Base-by-base conservation (phyloP, 768 basidiomycete species). In the Russula emetica region DNA sequence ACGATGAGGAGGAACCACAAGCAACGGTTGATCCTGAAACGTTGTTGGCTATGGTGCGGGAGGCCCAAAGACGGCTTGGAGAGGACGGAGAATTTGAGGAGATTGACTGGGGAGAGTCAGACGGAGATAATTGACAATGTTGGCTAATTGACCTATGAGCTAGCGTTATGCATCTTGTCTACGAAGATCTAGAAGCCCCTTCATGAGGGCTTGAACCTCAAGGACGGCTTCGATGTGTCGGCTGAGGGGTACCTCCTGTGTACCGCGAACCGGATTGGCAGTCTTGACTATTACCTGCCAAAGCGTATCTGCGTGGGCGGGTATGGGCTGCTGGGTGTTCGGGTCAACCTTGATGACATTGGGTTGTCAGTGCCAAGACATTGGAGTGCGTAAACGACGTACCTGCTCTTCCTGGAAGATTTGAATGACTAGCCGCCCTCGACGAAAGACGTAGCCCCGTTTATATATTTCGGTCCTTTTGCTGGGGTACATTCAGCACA, bases 271-370 rank as follows among this genome's bases (percentile, higher is more conserved):
- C 7, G 92, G 92, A 3, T 80, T 78, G 2, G 90, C 88, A 1
- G 91, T 91, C 73, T 89, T 92, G 55, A 92, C 90, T 76, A 93
- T 88, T 42, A 94, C 90, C 72, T 92, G 87, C 91, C 91, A 94
- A 6, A 90, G 78, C 0, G 90, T 89, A 68, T 90, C 89, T 9
- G 84, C 75, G 60, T 89, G 87, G n/a, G 88, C 88, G 42, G 88
- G 86, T 51, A 85, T 86, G 0, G 88, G 85, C 67, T 86, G 83
- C 58, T 85, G 85, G 5, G 88, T 90, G 74, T 83, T 88, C 0
- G 82, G 81, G 69, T 92, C 88, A 38, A 88, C 82, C 90, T 93
- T 63, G 13, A 47, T 50, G 52, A 59, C 32, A 30, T 38, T 20
- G 38, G 18, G n/a, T 11, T 56, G 16, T 57, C 42, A 55, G 42